Evolutionary conservation across 2,329 filamentous ascomycete genomes (phyloP).

Genomic region (Alternaria burnsii): DNA sequence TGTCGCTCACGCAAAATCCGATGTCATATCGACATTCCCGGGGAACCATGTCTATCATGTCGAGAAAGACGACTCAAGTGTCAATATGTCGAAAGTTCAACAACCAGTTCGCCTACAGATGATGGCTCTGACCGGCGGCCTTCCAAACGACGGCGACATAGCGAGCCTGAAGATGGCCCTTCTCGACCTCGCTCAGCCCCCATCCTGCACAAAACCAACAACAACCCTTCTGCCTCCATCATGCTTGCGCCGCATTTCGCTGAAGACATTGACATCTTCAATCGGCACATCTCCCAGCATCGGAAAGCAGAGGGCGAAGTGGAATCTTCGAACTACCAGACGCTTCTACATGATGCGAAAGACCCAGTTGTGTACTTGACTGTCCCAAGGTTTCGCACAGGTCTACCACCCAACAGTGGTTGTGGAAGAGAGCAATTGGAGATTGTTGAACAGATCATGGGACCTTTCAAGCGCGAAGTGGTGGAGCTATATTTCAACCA

Average conservation of each 20-base stretch:
- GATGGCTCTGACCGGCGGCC: constrained; percentile 33
- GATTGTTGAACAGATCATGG: constrained; percentile 53
- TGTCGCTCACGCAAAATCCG: constrained; percentile 54
- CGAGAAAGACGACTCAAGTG: constrained; percentile 50
- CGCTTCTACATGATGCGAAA: constrained; percentile 57
- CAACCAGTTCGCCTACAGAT: constrained; percentile 32
- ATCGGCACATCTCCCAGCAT: constrained; percentile 50
- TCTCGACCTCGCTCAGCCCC: constrained; percentile 36
- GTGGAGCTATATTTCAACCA: constrained; percentile 57
- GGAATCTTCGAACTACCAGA: constrained; percentile 57
- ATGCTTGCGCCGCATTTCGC: constrained; percentile 53
- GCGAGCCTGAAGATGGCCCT: constrained; percentile 34
- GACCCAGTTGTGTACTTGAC: constrained; percentile 55
- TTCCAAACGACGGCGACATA: constrained; percentile 40
- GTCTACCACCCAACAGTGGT: constrained; percentile 46
- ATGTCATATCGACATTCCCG: constrained; percentile 53
- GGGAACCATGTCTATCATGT: constrained; percentile 52
- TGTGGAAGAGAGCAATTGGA: constrained; percentile 52
- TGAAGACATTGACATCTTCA: constrained; percentile 53
- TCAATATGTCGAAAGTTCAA: constrained; percentile 44
- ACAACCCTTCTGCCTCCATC: constrained; percentile 48
- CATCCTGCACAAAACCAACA: constrained; percentile 40
- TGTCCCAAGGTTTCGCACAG: constrained; percentile 60
- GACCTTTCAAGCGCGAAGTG: constrained; percentile 49
- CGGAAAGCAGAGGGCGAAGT: constrained; percentile 34